Conservation (phyloP, 257 asterid species). For the Solanum chaucha region DNA sequence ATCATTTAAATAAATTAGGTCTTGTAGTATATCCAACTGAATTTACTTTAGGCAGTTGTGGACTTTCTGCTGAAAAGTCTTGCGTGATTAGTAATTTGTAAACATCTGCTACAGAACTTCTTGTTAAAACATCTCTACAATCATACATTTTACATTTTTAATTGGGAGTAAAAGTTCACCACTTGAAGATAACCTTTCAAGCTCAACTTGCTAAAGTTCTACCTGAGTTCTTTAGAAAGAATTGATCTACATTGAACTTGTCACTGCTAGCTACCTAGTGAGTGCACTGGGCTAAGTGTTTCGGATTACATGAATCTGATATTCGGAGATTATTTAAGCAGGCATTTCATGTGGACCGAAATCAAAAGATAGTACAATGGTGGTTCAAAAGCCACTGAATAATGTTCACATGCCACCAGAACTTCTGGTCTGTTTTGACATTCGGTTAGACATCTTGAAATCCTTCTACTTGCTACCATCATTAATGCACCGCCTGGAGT, state of each 20-base stretch:
- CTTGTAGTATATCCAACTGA: background rate
- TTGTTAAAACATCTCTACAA: background rate
- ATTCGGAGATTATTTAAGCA: background rate
- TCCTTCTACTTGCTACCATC: conserved; percentile 90
- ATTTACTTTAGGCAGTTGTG: background rate
- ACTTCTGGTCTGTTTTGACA: conserved; percentile 55
- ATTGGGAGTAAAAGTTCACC: background rate
- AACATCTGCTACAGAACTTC: background rate
- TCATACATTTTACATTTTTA: background rate
- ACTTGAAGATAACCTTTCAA: background rate
- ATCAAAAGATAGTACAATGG: conserved; percentile 11
- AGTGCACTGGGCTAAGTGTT: background rate
- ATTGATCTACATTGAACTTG: background rate
- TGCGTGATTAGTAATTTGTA: background rate
- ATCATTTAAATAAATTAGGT: background rate
- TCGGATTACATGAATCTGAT: background rate
- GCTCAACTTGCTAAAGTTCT: background rate
- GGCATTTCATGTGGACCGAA: conserved; percentile 20
- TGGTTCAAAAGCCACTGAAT: conserved; percentile 38
- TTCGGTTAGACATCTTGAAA: conserved; percentile 48
- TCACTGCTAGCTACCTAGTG: background rate
- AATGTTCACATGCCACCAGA: conserved; percentile 83
- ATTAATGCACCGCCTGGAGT: conserved; percentile 77
- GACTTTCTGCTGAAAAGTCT: background rate
- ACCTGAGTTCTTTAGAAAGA: background rate